Conservation (phyloP, 306 rosid species). For the Sechiopsis laciniata region DNA sequence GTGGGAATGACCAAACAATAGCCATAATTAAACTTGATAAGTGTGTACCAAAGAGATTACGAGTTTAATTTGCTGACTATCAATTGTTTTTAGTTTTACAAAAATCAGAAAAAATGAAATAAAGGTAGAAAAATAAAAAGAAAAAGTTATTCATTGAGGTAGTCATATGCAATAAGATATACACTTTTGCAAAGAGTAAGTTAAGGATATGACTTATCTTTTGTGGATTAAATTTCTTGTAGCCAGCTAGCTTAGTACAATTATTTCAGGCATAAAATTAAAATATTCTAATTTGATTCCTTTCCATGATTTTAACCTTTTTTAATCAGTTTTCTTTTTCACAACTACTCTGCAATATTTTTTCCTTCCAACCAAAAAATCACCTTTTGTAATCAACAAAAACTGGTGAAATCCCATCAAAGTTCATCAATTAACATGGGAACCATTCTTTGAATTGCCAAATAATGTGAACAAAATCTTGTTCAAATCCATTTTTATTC, state of each 20-base stretch:
- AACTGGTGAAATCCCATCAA: not conserved
- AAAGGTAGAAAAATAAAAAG: too few species aligned
- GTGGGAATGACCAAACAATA: too few species aligned
- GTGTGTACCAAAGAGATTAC: too few species aligned
- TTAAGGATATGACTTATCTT: not conserved
- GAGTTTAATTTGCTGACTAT: too few species aligned
- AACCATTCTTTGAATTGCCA: too few species aligned
- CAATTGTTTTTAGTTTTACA: too few species aligned
- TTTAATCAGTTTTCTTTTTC: not conserved
- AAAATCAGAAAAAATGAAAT: too few species aligned
- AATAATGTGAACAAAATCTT: not conserved
- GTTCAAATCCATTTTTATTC: not conserved
- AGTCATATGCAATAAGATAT: not conserved
- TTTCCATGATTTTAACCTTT: constrained; percentile 4
- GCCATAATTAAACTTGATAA: too few species aligned
- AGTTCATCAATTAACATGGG: not conserved
- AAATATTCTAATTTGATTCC: constrained; percentile 14
- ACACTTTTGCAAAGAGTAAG: not conserved
- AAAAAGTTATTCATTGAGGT: not conserved
- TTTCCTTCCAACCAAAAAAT: not conserved
- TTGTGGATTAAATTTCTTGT: not conserved
- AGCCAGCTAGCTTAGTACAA: constrained; percentile 10
- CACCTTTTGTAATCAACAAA: not conserved
- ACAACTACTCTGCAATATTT: not conserved
- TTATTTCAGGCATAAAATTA: not conserved